phyloP scores from a whole-genome alignment of 2,329 filamentous ascomycete genomes.

The Talaromyces sp. region DNA sequence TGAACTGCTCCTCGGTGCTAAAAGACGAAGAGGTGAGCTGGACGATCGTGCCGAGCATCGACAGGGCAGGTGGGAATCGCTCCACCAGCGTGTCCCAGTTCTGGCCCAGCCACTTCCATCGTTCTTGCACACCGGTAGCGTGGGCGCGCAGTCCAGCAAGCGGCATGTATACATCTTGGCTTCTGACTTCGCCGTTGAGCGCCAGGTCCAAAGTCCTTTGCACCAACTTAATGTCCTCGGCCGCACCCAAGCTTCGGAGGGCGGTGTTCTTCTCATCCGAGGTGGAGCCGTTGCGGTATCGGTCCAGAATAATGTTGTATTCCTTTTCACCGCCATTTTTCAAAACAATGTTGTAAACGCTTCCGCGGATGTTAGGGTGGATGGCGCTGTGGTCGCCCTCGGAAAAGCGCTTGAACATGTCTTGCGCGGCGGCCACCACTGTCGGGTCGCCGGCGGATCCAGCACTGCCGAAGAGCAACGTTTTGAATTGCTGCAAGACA shows the following conservation, averaged over 20 bases:
- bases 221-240: slow-evolving; percentile 73
- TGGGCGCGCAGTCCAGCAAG: slow-evolving; percentile 73
- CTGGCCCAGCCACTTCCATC: slow-evolving; percentile 77
- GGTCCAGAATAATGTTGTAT: slow-evolving; percentile 71
- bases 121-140: slow-evolving; percentile 68
- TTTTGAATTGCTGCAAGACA: slow-evolving; percentile 91
- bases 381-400: slow-evolving; percentile 74
- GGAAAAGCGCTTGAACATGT: slow-evolving; percentile 84
- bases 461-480: slow-evolving; percentile 78
- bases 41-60: slow-evolving; percentile 80
- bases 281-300: slow-evolving; percentile 69
- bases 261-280: slow-evolving; percentile 90
- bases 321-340: slow-evolving; percentile 81
- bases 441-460: slow-evolving; percentile 74
- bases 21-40: slow-evolving; percentile 77
- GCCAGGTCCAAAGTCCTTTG: slow-evolving; percentile 72
- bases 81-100: slow-evolving; percentile 84
- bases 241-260: slow-evolving; percentile 74
- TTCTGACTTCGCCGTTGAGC: slow-evolving; percentile 77
- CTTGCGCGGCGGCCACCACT: slow-evolving; percentile 73
- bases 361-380: slow-evolving; percentile 84
- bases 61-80: slow-evolving; percentile 77
- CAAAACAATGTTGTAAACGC: slow-evolving; percentile 79
- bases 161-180: slow-evolving; percentile 90
- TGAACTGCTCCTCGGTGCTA: slow-evolving; percentile 68